Conservation (phyloP, 1,284 basidiomycete species). For the Ustilago nuda region DNA sequence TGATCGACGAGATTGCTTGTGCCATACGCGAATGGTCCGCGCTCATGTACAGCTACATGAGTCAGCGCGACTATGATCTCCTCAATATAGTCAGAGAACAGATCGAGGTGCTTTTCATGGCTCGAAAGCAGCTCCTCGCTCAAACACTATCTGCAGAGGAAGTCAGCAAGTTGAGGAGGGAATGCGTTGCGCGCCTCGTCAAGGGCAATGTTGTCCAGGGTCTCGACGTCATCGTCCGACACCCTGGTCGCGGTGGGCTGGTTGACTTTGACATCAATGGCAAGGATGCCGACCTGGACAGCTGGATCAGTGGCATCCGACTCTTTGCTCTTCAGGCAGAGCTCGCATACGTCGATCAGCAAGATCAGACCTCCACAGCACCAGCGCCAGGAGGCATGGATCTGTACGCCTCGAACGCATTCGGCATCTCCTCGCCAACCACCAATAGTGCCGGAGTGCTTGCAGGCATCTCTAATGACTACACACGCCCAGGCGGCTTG, state of each 20-base stretch:
- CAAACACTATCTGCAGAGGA: slow-evolving; percentile 90
- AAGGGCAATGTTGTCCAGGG: slow-evolving; percentile 91
- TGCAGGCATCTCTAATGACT: slow-evolving; percentile 38
- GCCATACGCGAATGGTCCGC: slow-evolving; percentile 95
- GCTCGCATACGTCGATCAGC: slow-evolving; percentile 67
- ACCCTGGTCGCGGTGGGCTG: slow-evolving; percentile 88
- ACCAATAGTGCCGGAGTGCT: slow-evolving; percentile 54
- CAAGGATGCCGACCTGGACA: slow-evolving; percentile 56
- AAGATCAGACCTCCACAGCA: slow-evolving; percentile 20
- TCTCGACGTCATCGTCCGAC: slow-evolving; percentile 92
- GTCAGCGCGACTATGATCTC: slow-evolving; percentile 85
- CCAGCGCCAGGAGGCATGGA: slow-evolving; percentile 48
- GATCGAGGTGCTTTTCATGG: slow-evolving; percentile 89
- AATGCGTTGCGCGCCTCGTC: slow-evolving; percentile 88
- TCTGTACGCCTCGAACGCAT: slow-evolving; percentile 55
- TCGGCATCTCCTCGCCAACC: slow-evolving; percentile 54
- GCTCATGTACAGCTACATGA: slow-evolving; percentile 90
- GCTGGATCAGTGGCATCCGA: slow-evolving; percentile 65
- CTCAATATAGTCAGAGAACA: slow-evolving; percentile 88
- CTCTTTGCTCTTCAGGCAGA: slow-evolving; percentile 68
- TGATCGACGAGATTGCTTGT: slow-evolving; percentile 96
- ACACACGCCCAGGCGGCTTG: slow-evolving; percentile 14
- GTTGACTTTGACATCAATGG: slow-evolving; percentile 73
- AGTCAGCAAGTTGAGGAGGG: slow-evolving; percentile 81
- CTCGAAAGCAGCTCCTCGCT: slow-evolving; percentile 85